These are phyloP conservation scores for Trichoderma asperellum DNA, from an alignment of 2,329 filamentous ascomycete genomes.

Conservation along the genomic window DNA sequence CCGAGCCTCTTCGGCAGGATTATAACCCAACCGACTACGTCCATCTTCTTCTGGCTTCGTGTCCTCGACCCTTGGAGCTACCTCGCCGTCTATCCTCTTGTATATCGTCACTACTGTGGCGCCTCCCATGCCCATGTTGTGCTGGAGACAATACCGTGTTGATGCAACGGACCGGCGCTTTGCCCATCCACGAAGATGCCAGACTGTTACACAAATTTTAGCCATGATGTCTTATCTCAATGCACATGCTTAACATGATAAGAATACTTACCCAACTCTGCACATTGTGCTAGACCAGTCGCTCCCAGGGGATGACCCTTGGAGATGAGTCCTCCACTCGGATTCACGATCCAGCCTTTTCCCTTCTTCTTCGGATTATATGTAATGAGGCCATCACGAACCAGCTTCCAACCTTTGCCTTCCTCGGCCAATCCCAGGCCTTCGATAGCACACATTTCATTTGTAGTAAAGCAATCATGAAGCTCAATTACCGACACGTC, in stretches of 20 bases:
- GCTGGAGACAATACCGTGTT: slow-evolving; percentile 7
- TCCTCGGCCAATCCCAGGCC: background rate
- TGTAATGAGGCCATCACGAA: background rate
- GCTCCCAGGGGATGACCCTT: slow-evolving; percentile 5
- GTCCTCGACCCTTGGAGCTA: background rate
- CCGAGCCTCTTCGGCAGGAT: slow-evolving; percentile 12
- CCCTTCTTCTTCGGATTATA: slow-evolving; percentile 4
- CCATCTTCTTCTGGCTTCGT: slow-evolving; percentile 5
- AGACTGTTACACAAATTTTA: background rate
- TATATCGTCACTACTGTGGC: slow-evolving; percentile 16
- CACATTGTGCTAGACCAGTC: slow-evolving; percentile 7
- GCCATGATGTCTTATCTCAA: rapidly evolving
- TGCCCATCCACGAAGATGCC: slow-evolving; percentile 16
- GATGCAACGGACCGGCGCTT: slow-evolving; percentile 1
- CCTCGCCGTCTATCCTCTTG: background rate
- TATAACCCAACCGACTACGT: background rate
- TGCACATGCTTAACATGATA: too few relatives aligned
- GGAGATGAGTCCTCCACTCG: slow-evolving; percentile 6
- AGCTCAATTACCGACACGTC: slow-evolving; percentile 2
- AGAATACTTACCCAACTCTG: background rate
- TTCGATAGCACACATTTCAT: slow-evolving; percentile 8
- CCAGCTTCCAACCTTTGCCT: background rate
- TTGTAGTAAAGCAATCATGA: slow-evolving; percentile 7
- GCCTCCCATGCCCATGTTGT: slow-evolving; percentile 17
- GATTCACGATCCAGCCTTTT: slow-evolving; percentile 7